These are phyloP conservation scores for Aethionema arabicum DNA, from an alignment of 345 rosid species.

Conservation along the genomic window DNA sequence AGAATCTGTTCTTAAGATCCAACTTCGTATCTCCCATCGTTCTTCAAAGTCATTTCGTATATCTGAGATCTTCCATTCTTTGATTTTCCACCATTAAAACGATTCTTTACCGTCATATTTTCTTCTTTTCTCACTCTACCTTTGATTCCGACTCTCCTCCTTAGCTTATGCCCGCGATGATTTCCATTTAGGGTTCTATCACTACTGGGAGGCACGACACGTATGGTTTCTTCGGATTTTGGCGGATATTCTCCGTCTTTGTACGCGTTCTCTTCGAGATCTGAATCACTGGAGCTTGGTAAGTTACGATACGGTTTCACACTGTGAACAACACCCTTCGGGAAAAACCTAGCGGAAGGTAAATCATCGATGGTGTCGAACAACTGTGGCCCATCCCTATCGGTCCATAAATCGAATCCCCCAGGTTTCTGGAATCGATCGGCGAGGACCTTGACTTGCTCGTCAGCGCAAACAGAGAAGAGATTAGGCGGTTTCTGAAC, in stretches of 20 bases:
- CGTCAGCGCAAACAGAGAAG: slow-evolving; percentile 76
- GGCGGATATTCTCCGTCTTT: background rate
- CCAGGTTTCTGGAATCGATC: slow-evolving; percentile 91
- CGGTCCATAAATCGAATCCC: slow-evolving; percentile 82
- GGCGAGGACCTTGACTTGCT: slow-evolving; percentile 80
- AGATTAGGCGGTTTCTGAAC: slow-evolving; percentile 64
- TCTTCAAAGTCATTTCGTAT: slow-evolving; percentile 34
- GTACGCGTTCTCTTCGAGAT: slow-evolving; percentile 5
- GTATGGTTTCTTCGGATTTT: background rate
- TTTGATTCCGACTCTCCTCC: slow-evolving; percentile 18
- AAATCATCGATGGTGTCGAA: slow-evolving; percentile 53
- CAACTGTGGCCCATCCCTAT: slow-evolving; percentile 69
- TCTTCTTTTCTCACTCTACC: slow-evolving; percentile 23
- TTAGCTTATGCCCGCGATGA: slow-evolving; percentile 28
- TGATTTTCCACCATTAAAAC: slow-evolving; percentile 29
- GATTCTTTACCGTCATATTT: slow-evolving; percentile 26
- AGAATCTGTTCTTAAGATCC: slow-evolving; percentile 27
- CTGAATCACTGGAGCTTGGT: slow-evolving; percentile 14
- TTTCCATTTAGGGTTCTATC: background rate
- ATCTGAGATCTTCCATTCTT: slow-evolving; percentile 32
- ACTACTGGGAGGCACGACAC: background rate
- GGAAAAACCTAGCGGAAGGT: slow-evolving; percentile 85
- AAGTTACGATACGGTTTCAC: slow-evolving; percentile 53
- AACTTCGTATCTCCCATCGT: slow-evolving; percentile 38
- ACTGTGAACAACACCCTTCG: slow-evolving; percentile 83